These are phyloP conservation scores for Lagenaria siceraria DNA, from an alignment of 306 rosid genomes.

Conservation along the genomic window DNA sequence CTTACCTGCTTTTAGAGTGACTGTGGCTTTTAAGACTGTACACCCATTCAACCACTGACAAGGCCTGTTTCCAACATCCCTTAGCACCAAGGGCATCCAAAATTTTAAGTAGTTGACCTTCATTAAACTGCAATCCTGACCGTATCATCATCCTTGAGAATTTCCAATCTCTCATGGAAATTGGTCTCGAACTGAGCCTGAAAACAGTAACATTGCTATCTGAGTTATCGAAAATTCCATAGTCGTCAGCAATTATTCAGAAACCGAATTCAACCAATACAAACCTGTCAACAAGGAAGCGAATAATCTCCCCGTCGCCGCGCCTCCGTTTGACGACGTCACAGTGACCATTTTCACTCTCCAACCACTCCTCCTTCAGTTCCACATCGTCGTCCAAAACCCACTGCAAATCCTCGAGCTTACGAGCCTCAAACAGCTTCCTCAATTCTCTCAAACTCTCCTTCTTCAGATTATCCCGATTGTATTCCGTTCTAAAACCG, in stretches of 20 bases:
- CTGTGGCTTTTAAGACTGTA: slow-evolving; percentile 37
- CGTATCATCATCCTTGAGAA: slow-evolving; percentile 73
- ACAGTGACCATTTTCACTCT: slow-evolving; percentile 17
- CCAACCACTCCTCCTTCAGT: slow-evolving; percentile 33
- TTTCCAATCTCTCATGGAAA: slow-evolving; percentile 63
- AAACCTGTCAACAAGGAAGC: slow-evolving; percentile 80
- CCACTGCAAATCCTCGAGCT: slow-evolving; percentile 55
- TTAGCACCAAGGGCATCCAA: slow-evolving; percentile 46
- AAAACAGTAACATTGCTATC: neutral
- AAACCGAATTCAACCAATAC: slow-evolving; percentile 12
- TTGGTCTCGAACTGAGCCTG: slow-evolving; percentile 59
- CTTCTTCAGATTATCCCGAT: slow-evolving; percentile 42
- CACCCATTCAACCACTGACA: slow-evolving; percentile 74
- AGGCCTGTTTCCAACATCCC: slow-evolving; percentile 72
- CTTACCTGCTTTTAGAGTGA: slow-evolving; percentile 62
- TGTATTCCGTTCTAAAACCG: slow-evolving; percentile 12
- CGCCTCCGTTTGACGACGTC: slow-evolving; percentile 25
- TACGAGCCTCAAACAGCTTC: slow-evolving; percentile 54
- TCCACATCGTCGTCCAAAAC: slow-evolving; percentile 60
- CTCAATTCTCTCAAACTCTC: slow-evolving; percentile 53
- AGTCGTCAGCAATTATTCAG: neutral
- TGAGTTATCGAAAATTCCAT: neutral
- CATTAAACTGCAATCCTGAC: slow-evolving; percentile 73
- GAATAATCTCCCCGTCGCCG: slow-evolving; percentile 49
- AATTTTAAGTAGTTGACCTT: slow-evolving; percentile 60